Percentiles rank a stretch among this genome's conserved stretches.
phyloP scores from a whole-genome alignment of 768 basidiomycete species.

The Phanerochaete sordida region DNA sequence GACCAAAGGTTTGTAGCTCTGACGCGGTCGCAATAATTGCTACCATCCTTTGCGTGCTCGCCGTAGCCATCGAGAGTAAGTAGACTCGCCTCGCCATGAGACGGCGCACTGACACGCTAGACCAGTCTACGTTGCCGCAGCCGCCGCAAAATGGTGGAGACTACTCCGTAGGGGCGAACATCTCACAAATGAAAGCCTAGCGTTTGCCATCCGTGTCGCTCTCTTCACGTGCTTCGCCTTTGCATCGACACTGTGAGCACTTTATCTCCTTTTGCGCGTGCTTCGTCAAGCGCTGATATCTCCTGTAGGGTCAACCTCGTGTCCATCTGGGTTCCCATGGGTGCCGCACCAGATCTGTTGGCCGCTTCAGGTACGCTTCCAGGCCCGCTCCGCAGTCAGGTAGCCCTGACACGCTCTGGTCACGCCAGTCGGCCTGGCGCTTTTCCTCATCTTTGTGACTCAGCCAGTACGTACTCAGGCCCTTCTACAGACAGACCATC shows the following conservation, averaged over 20 bases:
- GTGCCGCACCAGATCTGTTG: conserved; percentile 23
- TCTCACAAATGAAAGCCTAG: conserved; percentile 12
- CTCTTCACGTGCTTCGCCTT: conserved; percentile 23
- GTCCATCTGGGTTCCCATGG: conserved; percentile 10
- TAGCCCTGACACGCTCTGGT: not conserved
- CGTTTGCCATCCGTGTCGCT: conserved; percentile 18
- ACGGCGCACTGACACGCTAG: not conserved
- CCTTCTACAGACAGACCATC: not conserved
- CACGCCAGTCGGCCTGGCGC: conserved; percentile 19
- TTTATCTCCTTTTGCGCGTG: not conserved
- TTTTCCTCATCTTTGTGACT: conserved; percentile 24
- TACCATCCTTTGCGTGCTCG: conserved; percentile 19
- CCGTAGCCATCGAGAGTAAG: conserved; percentile 20
- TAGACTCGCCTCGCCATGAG: not conserved
- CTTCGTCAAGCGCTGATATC: not conserved
- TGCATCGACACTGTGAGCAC: conserved; percentile 21
- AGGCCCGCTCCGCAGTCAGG: too few species aligned
- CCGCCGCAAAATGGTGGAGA: conserved; percentile 16
- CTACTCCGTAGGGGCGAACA: conserved; percentile 13
- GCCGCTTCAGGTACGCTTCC: conserved; percentile 21
- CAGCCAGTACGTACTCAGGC: conserved; percentile 15
- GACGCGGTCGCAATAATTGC: conserved; percentile 17
- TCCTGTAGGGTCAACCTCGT: conserved; percentile 2
- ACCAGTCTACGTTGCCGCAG: conserved; percentile 15
- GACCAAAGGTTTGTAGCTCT: conserved; percentile 9